Conservation (phyloP, 108 stramenopile species). For the Cyclotella choctawhatcheeana region DNA sequence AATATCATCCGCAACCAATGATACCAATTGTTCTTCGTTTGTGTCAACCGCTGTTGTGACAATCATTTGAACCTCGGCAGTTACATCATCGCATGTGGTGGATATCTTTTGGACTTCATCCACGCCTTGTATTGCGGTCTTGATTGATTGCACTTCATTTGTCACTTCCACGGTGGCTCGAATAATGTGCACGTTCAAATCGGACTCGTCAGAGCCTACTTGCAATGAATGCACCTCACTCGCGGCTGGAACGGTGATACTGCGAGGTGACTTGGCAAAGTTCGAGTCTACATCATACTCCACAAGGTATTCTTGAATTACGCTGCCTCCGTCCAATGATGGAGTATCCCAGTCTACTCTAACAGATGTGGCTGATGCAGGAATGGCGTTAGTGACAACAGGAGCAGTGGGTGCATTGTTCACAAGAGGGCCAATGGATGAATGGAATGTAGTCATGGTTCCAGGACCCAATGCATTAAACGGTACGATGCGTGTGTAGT, state of each 20-base stretch:
- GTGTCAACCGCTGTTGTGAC: constrained; percentile 72
- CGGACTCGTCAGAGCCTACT: constrained; percentile 28
- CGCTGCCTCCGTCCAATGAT: constrained; percentile 71
- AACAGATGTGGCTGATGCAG: constrained; percentile 46
- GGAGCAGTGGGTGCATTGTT: constrained; percentile 65
- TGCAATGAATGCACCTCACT: constrained; percentile 60
- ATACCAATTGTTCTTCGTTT: constrained; percentile 79
- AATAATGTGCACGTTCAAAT: constrained; percentile 69
- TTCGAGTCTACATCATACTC: constrained; percentile 61
- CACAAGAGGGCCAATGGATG: constrained; percentile 55
- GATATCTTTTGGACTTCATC: constrained; percentile 87
- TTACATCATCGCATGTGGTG: constrained; percentile 79
- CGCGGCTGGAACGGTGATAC: constrained; percentile 39
- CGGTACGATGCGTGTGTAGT: constrained; percentile 77
- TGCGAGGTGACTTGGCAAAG: constrained; percentile 53
- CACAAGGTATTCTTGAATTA: constrained; percentile 64
- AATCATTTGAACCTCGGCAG: constrained; percentile 85
- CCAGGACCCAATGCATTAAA: constrained; percentile 77
- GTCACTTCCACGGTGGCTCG: constrained; percentile 70
- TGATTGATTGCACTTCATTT: constrained; percentile 84
- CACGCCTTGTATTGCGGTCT: constrained; percentile 64
- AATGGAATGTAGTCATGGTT: constrained; percentile 46
- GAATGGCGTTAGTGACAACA: constrained; percentile 2
- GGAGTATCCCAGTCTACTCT: constrained; percentile 62
- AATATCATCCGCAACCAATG: constrained; percentile 64